Evolutionary conservation across 495 filamentous ascomycete species (phyloP).

Genomic region (Aspergillus bertholletiae): DNA sequence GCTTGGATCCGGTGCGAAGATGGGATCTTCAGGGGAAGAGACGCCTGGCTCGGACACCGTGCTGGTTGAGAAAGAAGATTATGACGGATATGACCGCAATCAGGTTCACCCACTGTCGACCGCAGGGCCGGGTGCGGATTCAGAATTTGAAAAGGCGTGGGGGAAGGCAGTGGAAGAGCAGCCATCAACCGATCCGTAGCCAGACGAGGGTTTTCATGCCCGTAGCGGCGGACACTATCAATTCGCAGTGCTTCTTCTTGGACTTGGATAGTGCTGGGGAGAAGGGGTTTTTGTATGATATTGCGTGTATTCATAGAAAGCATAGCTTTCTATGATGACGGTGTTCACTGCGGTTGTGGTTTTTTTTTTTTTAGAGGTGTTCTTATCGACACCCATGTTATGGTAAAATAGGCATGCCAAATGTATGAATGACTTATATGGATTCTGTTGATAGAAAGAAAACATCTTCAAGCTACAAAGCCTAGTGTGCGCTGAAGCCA

Average conservation of each 20-base stretch:
- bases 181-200: conserved; percentile 4
- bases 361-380: not conserved
- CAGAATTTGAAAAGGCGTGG: conserved; percentile 42
- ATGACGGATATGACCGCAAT: conserved; percentile 9
- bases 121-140: conserved; percentile 12
- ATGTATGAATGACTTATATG: not conserved
- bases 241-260: too few species aligned
- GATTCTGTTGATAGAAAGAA: not conserved
- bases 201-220: not conserved
- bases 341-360: not conserved
- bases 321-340: not conserved
- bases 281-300: not conserved
- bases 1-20: conserved; percentile 25
- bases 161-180: conserved; percentile 36
- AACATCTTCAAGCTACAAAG: not conserved
- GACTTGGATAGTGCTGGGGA: not conserved
- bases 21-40: conserved; percentile 7
- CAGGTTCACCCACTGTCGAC: not conserved
- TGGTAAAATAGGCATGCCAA: not conserved
- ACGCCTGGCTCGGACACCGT: conserved; percentile 20
- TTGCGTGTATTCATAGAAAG: not conserved
- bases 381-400: not conserved
- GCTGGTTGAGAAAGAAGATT: conserved; percentile 21
- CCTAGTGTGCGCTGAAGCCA: too few species aligned
- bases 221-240: too few species aligned